These are phyloP conservation scores for Myxozyma nipponensis DNA, from an alignment of 805 yeast genomes.

Conservation along the genomic window DNA sequence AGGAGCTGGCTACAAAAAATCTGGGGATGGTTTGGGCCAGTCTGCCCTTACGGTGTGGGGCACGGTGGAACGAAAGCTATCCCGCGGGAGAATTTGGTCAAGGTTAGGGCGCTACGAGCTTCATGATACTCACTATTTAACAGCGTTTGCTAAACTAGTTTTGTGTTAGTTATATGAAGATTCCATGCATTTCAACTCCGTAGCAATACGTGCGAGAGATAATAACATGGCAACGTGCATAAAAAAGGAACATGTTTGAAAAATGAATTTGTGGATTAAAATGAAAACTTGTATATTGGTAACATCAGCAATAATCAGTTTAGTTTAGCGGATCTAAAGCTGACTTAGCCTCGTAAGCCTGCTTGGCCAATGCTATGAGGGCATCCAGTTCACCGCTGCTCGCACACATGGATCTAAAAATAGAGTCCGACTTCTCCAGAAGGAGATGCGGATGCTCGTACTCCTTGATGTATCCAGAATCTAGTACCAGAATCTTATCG, in stretches of 20 bases:
- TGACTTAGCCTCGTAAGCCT: constrained; percentile 27
- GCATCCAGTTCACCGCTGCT: constrained; percentile 89
- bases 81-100: too few species aligned
- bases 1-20: too few species aligned
- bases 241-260: not conserved
- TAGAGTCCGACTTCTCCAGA: constrained; percentile 47
- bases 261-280: not conserved
- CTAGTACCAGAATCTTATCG: constrained; percentile 76
- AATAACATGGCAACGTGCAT: not conserved
- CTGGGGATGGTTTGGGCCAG: too few species aligned
- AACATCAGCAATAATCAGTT: not conserved
- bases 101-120: too few species aligned
- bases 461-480: constrained; percentile 69
- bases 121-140: too few species aligned
- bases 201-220: not conserved
- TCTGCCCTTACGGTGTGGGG: too few species aligned
- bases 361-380: constrained; percentile 64
- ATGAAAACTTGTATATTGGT: too few species aligned
- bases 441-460: constrained; percentile 66
- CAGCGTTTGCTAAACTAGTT: too few species aligned
- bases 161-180: too few species aligned
- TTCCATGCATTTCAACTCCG: not conserved
- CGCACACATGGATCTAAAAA: constrained; percentile 71
- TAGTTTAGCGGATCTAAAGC: not conserved
- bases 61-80: too few species aligned